These are phyloP conservation scores for Mycena olivaceomarginata DNA, from an alignment of 768 basidiomycete species.

Conservation along the genomic window DNA sequence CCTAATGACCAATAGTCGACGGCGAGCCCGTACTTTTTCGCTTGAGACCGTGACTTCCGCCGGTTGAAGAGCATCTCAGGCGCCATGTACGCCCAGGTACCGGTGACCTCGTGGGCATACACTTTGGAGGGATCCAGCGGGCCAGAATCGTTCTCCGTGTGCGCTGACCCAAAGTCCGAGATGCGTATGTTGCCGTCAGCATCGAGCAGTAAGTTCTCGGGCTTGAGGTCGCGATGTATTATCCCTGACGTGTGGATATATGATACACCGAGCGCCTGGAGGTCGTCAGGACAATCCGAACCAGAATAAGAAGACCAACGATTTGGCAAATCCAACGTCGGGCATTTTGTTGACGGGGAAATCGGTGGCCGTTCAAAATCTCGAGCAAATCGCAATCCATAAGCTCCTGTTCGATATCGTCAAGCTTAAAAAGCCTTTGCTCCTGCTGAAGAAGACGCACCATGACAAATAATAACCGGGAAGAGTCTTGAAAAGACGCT, in stretches of 20 bases:
- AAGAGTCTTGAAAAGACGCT: slow-evolving; percentile 56
- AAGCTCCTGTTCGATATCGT: slow-evolving; percentile 55
- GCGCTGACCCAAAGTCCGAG: slow-evolving; percentile 63
- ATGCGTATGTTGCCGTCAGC: slow-evolving; percentile 61
- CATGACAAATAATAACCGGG: slow-evolving; percentile 61
- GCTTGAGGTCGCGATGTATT: slow-evolving; percentile 82
- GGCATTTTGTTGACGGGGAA: slow-evolving; percentile 51
- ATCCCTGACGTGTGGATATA: slow-evolving; percentile 76
- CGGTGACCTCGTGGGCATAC: slow-evolving; percentile 53
- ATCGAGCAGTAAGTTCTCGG: slow-evolving; percentile 81
- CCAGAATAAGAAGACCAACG: slow-evolving; percentile 46
- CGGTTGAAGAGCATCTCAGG: slow-evolving; percentile 61
- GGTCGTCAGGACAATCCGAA: neutral
- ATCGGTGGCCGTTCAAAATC: slow-evolving; percentile 51
- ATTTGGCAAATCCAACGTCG: slow-evolving; percentile 64
- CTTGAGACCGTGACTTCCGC: slow-evolving; percentile 19
- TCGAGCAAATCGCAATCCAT: slow-evolving; percentile 60
- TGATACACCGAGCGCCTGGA: slow-evolving; percentile 62
- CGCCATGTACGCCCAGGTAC: slow-evolving; percentile 62
- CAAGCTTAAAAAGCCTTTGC: neutral
- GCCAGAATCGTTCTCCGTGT: slow-evolving; percentile 34
- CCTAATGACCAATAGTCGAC: slow-evolving; percentile 67
- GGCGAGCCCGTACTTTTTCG: slow-evolving; percentile 51
- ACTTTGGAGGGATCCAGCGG: slow-evolving; percentile 38
- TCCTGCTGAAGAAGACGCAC: slow-evolving; percentile 47